Base-by-base conservation (phyloP, 208 protist species). In the Leishmania martiniquensis region DNA sequence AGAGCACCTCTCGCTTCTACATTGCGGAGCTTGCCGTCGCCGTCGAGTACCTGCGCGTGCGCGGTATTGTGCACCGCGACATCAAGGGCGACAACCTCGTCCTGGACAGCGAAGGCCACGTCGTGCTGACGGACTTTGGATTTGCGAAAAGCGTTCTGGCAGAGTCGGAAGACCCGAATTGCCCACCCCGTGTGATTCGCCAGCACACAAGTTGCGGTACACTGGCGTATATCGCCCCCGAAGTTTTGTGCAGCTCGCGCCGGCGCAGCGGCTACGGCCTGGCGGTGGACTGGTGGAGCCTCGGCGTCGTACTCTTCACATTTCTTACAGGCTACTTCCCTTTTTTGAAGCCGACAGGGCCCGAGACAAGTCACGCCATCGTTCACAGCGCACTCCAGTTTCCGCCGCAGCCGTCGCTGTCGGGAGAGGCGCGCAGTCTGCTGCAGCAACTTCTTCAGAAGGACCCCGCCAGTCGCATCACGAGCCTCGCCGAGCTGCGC, bases 81-180 rank as follows among this genome's bases (percentile, higher is more conserved):
- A n/a, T 98, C 72, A 98, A 98, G 77, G 91, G 90, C 7, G 93
- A 97, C 73, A 98, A 98, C 87, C 68, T 98, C 25, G 88, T 98
- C 9, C 76, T 98, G 6, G 88, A 96, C 65, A 75, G 65, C 17
- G 92, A 94, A 25, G 95, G 95, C 22, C 90, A 98, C 72, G 86
- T 90, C 1, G 78, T 91, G 29, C 73, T 98, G 75, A 95, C 88
- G 5, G 95, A 98, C 82, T 98, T 98, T 85, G 95, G 95, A 13
- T 93, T 98, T 22, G 91, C 95, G 0, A 95, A 95, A 83, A 79
- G 83, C 34, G 90, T 96, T 45, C 32, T 72, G n/a, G n/a, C n/a
- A n/a, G n/a, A n/a, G n/a, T n/a, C n/a, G n/a, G n/a, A n/a, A n/a
- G n/a, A n/a, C n/a, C n/a, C n/a, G n/a, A n/a, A n/a, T n/a, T n/a